Evolutionary conservation across 176 grass and related monocot genomes (phyloP), one percentile per base, ranked within the genome.

Genomic region (Eragrostis curvula): DNA sequence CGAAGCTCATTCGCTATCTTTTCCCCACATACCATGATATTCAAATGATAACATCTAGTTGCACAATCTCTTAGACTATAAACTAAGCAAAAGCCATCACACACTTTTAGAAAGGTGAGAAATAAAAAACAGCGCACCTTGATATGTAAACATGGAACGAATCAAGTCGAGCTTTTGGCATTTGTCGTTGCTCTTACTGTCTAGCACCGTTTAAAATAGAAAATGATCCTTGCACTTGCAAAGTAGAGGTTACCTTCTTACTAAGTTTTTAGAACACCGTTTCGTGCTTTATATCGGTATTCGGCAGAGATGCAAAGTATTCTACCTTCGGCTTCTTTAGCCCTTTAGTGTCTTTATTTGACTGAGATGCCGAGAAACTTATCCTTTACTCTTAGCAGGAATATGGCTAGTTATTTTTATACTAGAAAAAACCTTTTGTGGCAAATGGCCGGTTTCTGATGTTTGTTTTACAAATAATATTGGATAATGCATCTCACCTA

Each of bases 21-120:
- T 73, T 43, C 81, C 59, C 68, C 81, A 67, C 60, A 21, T 79
- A 79, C 8, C 42, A 84, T 88, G 41, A 60, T 84, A 84, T 32
- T 68, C n/a, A 84, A 80, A 67, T 84, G 43, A 62, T 80, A 18
- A 42, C 44, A 23, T 41, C 30, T 7, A n/a, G 30, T 66, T 74
- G 15, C 43, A 75, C 0, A 39, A 75, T 74, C 51, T 68, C 3
- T 53, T n/a, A 20, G n/a, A 75, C 16, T 29, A 63, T 67, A 83
- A 58, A 74, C 2, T 74, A 65, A 71, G 15, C 3, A 9, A 85
- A 70, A 79, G 69, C 8, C 45, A 56, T 0, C 24, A 13, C 24
- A 28, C 28, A 28, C 55, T 71, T 89, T 81, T 28, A 7, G 2
- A 70, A 75, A 76, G 63, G 20, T 11, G 1, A 27, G 13, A 18